Conservation (phyloP, 352 stramenopile species). For the Pythium pectinolyticum region DNA sequence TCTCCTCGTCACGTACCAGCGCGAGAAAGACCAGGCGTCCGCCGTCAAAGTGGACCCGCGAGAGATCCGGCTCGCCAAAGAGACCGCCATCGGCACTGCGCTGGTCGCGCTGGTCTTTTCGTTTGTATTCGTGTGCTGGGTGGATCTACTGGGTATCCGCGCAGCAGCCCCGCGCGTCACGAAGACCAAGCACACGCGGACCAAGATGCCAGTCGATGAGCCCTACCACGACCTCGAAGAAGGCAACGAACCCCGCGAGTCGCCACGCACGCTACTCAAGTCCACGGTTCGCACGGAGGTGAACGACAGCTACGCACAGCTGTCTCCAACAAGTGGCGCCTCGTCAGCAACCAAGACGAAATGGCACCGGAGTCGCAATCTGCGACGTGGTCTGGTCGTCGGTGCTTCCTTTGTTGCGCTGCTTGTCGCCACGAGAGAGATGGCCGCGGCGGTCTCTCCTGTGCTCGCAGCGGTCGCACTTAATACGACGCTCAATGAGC, state of each 20-base stretch:
- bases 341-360: conserved; percentile 14
- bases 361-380: conserved; percentile 31
- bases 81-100: conserved; percentile 12
- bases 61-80: conserved; percentile 27
- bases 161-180: background rate
- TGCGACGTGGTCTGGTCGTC: background rate
- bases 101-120: conserved; percentile 31
- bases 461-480: conserved; percentile 12
- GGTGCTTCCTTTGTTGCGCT: background rate
- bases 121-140: conserved; percentile 10
- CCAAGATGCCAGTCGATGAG: too few relatives aligned
- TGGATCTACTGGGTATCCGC: conserved; percentile 2
- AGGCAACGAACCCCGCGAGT: too few relatives aligned
- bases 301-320: too few relatives aligned
- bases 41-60: conserved; percentile 33
- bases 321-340: too few relatives aligned
- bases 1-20: conserved; percentile 40
- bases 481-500: conserved; percentile 22
- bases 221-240: background rate
- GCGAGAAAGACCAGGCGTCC: conserved; percentile 34
- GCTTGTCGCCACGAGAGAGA: background rate
- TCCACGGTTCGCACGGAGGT: too few relatives aligned
- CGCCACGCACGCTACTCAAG: too few relatives aligned
- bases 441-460: background rate
- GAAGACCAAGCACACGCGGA: background rate